phyloP scores from a whole-genome alignment of 2,329 filamentous ascomycete genomes.

The Cladophialophora immunda region DNA sequence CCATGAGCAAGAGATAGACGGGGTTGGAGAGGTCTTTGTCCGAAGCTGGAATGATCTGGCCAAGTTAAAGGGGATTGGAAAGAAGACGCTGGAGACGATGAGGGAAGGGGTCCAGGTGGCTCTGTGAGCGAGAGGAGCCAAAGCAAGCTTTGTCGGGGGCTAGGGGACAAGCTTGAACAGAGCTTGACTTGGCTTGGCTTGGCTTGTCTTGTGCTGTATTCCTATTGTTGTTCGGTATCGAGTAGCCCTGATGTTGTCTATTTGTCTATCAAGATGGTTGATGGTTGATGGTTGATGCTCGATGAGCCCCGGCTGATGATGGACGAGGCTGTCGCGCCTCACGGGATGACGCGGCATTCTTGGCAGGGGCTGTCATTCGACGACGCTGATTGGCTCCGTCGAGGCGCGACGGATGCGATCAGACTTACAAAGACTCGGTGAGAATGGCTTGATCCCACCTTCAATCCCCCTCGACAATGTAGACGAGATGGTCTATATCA shows the following conservation, averaged over 20 bases:
- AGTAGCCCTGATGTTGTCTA: not conserved
- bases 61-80: slow-evolving; percentile 54
- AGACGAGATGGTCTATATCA: not conserved
- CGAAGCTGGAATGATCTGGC: slow-evolving; percentile 52
- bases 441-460: not conserved
- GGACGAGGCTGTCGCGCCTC: not conserved
- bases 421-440: not conserved
- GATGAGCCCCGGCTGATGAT: no score
- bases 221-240: not conserved
- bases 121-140: not conserved
- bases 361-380: not conserved
- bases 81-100: slow-evolving; percentile 58
- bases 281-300: no score
- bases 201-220: not conserved
- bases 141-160: not conserved
- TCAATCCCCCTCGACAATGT: not conserved
- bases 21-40: slow-evolving; percentile 35
- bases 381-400: not conserved
- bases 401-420: not conserved
- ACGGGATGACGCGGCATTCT: not conserved
- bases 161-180: no score
- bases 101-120: slow-evolving; percentile 51
- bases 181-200: not conserved
- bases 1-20: slow-evolving; percentile 49
- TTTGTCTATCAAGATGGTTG: not conserved